Conservation (phyloP, 2,329 filamentous ascomycete species). For the Ophiostoma ulmi region DNA sequence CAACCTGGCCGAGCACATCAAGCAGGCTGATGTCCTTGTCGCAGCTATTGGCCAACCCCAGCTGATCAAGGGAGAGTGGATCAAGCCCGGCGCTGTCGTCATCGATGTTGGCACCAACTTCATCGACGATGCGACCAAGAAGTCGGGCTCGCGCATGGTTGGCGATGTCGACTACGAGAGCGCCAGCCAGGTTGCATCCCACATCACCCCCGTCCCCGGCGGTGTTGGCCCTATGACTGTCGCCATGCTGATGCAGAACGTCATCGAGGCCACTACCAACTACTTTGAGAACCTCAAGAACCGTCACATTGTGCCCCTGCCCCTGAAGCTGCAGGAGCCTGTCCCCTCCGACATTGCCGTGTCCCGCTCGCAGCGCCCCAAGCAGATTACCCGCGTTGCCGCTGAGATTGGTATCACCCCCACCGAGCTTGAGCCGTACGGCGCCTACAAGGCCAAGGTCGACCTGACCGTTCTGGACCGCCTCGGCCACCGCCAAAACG, state of each 20-base stretch:
- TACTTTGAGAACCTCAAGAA: constrained; percentile 81
- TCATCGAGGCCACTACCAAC: constrained; percentile 75
- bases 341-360: constrained; percentile 96
- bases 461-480: constrained; percentile 76
- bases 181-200: constrained; percentile 77
- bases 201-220: constrained; percentile 92
- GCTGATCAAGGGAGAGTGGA: constrained; percentile 91
- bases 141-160: constrained; percentile 86
- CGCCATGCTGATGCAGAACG: constrained; percentile 95
- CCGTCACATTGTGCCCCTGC: constrained; percentile 74
- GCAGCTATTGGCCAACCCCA: constrained; percentile 83
- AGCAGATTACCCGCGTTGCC: constrained; percentile 79
- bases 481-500: constrained; percentile 79
- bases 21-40: constrained; percentile 81
- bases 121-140: constrained; percentile 80
- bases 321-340: constrained; percentile 69
- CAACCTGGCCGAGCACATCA: constrained; percentile 67
- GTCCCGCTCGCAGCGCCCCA: constrained; percentile 84
- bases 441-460: constrained; percentile 93
- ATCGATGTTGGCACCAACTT: constrained; percentile 98
- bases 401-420: constrained; percentile 79
- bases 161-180: constrained; percentile 92
- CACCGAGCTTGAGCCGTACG: constrained; percentile 92
- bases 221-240: constrained; percentile 99
- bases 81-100: constrained; percentile 91